Evolutionary conservation across 306 rosid species (phyloP).

Genomic region (Geum urbanum): DNA sequence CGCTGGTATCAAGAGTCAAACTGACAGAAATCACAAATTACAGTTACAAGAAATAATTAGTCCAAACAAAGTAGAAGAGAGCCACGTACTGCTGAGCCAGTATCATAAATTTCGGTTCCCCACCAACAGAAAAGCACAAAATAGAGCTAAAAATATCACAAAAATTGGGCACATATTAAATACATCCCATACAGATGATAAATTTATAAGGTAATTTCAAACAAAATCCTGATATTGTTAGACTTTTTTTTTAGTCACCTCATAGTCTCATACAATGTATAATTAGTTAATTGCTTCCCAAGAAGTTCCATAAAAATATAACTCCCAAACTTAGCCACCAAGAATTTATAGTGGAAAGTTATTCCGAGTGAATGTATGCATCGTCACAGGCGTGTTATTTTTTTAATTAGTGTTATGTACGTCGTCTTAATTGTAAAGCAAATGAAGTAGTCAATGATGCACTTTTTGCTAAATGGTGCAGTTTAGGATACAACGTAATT

Average conservation of each 20-base stretch:
- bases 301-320: not conserved
- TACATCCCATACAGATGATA: not conserved
- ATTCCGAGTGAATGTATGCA: too few relatives aligned
- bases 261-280: not conserved
- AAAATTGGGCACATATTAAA: not conserved
- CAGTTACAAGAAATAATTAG: not conserved
- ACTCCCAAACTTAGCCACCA: not conserved
- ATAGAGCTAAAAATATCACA: not conserved
- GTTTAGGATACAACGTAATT: too few relatives aligned
- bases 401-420: too few relatives aligned
- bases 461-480: too few relatives aligned
- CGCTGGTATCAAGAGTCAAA: not conserved
- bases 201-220: too few relatives aligned
- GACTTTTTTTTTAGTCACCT: not conserved
- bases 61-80: not conserved
- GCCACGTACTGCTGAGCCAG: not conserved
- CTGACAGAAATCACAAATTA: not conserved
- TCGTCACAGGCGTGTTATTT: too few relatives aligned
- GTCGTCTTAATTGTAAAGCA: too few relatives aligned
- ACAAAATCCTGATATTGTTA: too few relatives aligned
- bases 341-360: too few relatives aligned
- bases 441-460: too few relatives aligned
- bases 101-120: constrained; percentile 5
- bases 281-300: not conserved
- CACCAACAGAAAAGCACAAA: not conserved